Evolutionary conservation across 257 asterid species (phyloP).

Genomic region (Nicotiana otophora): DNA sequence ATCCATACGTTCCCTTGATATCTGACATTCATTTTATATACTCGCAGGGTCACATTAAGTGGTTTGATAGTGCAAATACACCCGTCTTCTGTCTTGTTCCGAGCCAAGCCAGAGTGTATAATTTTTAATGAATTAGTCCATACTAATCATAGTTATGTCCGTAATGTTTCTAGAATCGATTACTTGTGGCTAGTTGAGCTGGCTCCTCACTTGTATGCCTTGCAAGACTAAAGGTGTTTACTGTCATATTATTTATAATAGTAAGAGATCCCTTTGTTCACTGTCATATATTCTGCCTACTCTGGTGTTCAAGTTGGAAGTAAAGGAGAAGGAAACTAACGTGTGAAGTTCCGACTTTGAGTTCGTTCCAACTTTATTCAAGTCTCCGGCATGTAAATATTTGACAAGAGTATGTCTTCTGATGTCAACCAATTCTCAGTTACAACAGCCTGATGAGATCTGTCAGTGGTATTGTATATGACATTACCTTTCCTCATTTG

Average conservation of each 20-base stretch:
- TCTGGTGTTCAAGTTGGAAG: background rate
- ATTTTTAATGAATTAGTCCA: constrained; percentile 69
- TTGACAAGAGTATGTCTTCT: background rate
- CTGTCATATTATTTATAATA: background rate
- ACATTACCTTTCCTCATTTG: background rate
- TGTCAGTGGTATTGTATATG: background rate
- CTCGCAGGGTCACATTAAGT: constrained; percentile 75
- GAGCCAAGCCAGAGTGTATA: constrained; percentile 81
- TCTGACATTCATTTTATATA: constrained; percentile 11
- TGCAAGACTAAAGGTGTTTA: constrained; percentile 32
- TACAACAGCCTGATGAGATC: background rate
- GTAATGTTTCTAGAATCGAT: constrained; percentile 73
- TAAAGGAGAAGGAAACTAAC: background rate
- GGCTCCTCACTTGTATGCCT: constrained; percentile 72
- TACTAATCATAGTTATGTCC: constrained; percentile 67
- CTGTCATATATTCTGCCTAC: background rate
- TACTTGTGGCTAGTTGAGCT: constrained; percentile 84
- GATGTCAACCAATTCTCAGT: background rate
- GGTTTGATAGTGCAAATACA: constrained; percentile 84
- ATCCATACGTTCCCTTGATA: background rate
- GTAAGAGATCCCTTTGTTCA: background rate
- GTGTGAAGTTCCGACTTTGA: background rate
- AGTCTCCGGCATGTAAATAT: background rate
- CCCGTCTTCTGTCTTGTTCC: constrained; percentile 79
- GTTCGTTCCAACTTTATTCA: background rate